Evolutionary conservation across 2,329 filamentous ascomycete genomes (phyloP), one percentile per base, ranked within the genome.

Genomic region (Fusarium humuli): DNA sequence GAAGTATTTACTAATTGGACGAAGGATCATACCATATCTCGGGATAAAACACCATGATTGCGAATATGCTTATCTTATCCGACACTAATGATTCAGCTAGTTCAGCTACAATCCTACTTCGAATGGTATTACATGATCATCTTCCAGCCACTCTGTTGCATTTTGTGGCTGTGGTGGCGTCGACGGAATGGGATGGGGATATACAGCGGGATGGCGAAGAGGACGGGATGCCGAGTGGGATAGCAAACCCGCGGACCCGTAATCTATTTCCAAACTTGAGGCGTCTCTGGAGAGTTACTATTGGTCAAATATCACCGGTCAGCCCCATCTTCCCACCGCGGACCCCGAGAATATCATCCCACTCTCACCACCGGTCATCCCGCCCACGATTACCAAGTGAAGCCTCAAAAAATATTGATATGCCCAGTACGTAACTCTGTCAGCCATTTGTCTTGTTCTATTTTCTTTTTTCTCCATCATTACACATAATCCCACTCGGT

Each of bases 301-400:
- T 25, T 55, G 61, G 55, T 4, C 4, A 1, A 3, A 12, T 3
- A 4, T 7, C 1, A 11, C 22, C 11, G 3, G 16, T 4, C 9
- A 9, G 1, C 55, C 50, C 46, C 65, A 29, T 40, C 50, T 41
- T 45, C 37, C 22, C 13, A 45, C 45, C 45, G 40, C 32, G 54
- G 46, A 6, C 42, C 9, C 52, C 30, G 48, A 60, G 47, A 48
- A 61, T 25, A n/a, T 30, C 44, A 75, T 73, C 73, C 62, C 69
- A 69, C 67, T 52, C 32, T 61, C 8, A n/a, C 47, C 11, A 20
- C 57, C 71, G 62, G 61, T 34, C 50, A 69, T 71, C 63, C 67
- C 72, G 68, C 72, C 47, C 41, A 45, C 56, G 69, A 73, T 73
- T 69, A 70, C 70, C 70, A 72, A 74, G 70, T 74, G 53, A 54